These are phyloP conservation scores for Lablab purpureus DNA, from an alignment of 306 rosid species.

Conservation along the genomic window DNA sequence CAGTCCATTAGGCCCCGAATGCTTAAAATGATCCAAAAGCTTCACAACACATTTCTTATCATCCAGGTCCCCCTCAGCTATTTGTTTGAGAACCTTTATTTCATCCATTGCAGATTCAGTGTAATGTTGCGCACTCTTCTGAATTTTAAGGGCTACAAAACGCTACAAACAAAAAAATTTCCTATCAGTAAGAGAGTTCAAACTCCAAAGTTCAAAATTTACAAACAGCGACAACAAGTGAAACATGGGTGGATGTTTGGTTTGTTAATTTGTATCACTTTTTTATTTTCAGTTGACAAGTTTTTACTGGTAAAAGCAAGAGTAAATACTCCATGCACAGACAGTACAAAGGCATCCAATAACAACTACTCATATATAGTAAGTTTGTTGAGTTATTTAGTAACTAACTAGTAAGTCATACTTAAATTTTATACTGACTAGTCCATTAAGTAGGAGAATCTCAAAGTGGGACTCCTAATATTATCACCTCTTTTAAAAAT, in stretches of 20 bases:
- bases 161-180: conserved; percentile 47
- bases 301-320: not conserved
- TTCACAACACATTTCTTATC: conserved; percentile 77
- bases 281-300: not conserved
- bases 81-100: conserved; percentile 77
- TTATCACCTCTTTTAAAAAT: too few relatives aligned
- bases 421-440: not conserved
- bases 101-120: conserved; percentile 91
- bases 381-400: not conserved
- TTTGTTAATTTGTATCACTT: not conserved
- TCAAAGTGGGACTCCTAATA: not conserved
- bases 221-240: not conserved
- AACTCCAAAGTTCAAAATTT: not conserved
- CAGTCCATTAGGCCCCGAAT: conserved; percentile 80
- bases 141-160: conserved; percentile 81
- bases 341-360: not conserved
- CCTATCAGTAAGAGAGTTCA: not conserved
- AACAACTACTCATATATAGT: not conserved
- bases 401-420: not conserved
- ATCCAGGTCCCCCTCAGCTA: conserved; percentile 73
- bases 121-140: conserved; percentile 89
- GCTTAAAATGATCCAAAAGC: conserved; percentile 87
- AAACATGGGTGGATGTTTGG: not conserved
- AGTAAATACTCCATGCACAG: not conserved
- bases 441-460: not conserved